Evolutionary conservation across 495 filamentous ascomycete genomes (phyloP), one percentile per base, ranked within the genome.

Genomic region (Penicillium argentinense): DNA sequence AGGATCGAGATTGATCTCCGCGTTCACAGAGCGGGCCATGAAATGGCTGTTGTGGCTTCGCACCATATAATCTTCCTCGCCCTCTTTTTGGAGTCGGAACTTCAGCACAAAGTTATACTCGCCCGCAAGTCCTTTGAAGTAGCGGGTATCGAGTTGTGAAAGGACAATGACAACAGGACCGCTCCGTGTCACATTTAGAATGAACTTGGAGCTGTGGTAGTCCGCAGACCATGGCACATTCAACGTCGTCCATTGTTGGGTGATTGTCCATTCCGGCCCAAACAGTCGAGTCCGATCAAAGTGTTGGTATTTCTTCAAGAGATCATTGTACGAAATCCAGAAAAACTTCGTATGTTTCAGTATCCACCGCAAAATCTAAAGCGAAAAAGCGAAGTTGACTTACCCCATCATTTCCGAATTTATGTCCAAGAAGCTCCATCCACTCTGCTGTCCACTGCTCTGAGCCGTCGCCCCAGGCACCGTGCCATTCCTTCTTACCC

Each of bases 261-360:
- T 82, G 24, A 96, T 76, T 16, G 80, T 85, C 91, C 91, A 96
- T 18, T 85, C 80, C 0, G 77, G 71, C n/a, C 84, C 85, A 51
- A 97, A 96, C 0, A 97, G 78, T n/a, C 92, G 80, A 1, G 91
- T 96, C 18, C 90, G 84, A 54, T 93, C 86, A 39, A 97, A 87
- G 51, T 80, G 79, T 45, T 85, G 81, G 53, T 88, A 97, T 57
- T 91, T 89, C 34, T 82, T 81, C 5, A 96, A 77, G 18, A 97
- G 78, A 57, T 97, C 91, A 19, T 84, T 75, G 60, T 91, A 95
- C 4, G 71, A 78, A 21, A 86, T 86, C 83, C 83, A 86, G 56
- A 86, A 86, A 47, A 84, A 68, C 68, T 77, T 25, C 12, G 1
- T 39, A 25, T 60, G 36, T 54, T 57, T 51, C 12, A 51, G 28